Percentiles rank a stretch among this genome's conserved stretches.
These are phyloP conservation scores for Stemphylium beticola DNA, from an alignment of 2,329 filamentous ascomycete species.

Conservation along the genomic window DNA sequence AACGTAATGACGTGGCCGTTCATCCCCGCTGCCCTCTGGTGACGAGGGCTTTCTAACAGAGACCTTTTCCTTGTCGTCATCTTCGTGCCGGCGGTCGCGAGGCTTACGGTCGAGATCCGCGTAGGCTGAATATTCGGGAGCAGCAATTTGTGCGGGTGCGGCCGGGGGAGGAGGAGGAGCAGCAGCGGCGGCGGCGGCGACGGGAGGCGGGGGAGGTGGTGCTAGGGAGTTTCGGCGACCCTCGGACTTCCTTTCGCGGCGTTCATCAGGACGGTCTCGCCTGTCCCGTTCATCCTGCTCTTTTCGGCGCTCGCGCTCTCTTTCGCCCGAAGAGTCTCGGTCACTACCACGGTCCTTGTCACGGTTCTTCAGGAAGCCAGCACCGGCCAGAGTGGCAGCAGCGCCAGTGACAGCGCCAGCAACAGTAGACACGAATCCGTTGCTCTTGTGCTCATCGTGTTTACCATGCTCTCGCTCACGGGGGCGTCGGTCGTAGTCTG, in stretches of 20 bases:
- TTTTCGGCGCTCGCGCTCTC: conserved; percentile 52
- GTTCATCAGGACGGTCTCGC: conserved; percentile 35
- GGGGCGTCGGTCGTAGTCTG: conserved; percentile 42
- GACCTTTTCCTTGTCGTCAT: conserved; percentile 36
- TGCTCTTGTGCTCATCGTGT: conserved; percentile 15
- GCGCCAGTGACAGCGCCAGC: conserved; percentile 41
- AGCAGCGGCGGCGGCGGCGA: conserved; percentile 9
- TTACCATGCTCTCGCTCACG: conserved; percentile 39
- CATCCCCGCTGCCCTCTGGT: conserved; percentile 44
- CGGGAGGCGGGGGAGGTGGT: conserved; percentile 27
- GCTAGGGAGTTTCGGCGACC: conserved; percentile 25
- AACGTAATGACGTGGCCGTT: conserved; percentile 47
- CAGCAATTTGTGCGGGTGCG: conserved; percentile 18
- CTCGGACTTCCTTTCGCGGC: conserved; percentile 30
- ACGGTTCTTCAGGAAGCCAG: conserved; percentile 38
- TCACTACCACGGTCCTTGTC: conserved; percentile 36
- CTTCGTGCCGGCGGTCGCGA: conserved; percentile 44
- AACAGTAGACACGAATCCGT: conserved; percentile 27
- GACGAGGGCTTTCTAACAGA: conserved; percentile 35
- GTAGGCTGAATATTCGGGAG: conserved; percentile 19
- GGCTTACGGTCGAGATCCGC: conserved; percentile 33
- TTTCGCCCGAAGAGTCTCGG: conserved; percentile 14
- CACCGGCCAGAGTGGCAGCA: conserved; percentile 39
- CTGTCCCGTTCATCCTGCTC: conserved; percentile 40
- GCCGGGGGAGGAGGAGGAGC: conserved; percentile 19